Evolutionary conservation across 345 rosid genomes (phyloP).

Genomic region (Trapa bicornis): DNA sequence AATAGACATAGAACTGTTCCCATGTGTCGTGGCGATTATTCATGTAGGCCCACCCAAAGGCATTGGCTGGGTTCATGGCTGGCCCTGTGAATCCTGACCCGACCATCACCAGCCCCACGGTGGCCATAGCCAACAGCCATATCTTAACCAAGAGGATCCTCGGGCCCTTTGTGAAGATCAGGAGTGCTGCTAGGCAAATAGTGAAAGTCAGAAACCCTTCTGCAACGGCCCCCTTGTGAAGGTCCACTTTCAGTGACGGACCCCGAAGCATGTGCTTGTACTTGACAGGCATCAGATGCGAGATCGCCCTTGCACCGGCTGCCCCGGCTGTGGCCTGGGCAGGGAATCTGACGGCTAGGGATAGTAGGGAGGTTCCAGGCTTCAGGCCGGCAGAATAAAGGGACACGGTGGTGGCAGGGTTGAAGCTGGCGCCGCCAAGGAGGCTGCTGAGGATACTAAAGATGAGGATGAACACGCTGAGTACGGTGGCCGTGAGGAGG

Average conservation of each 20-base stretch:
- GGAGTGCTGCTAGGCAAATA: constrained; percentile 27
- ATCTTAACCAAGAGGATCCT: constrained; percentile 26
- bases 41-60: constrained; percentile 66
- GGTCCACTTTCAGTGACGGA: constrained; percentile 42
- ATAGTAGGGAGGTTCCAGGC: constrained; percentile 23
- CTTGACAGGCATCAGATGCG: constrained; percentile 34
- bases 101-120: constrained; percentile 24
- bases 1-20: constrained; percentile 59
- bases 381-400: constrained; percentile 33
- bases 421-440: constrained; percentile 43
- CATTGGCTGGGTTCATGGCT: constrained; percentile 66
- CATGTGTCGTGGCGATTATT: constrained; percentile 47
- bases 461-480: constrained; percentile 21
- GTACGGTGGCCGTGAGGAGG: constrained; percentile 16
- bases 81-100: constrained; percentile 59
- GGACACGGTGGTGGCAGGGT: constrained; percentile 35
- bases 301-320: constrained; percentile 28
- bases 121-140: constrained; percentile 36
- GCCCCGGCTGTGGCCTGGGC: constrained; percentile 45
- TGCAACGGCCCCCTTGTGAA: constrained; percentile 47
- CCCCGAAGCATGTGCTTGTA: constrained; percentile 38
- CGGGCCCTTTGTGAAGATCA: constrained; percentile 41
- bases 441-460: constrained; percentile 23
- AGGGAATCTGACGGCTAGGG: constrained; percentile 42
- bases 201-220: constrained; percentile 44